Percentiles rank a stretch among this genome's conserved stretches.
Conservation (phyloP, 1,284 basidiomycete species). For the Cutaneotrichosporon sp. region DNA sequence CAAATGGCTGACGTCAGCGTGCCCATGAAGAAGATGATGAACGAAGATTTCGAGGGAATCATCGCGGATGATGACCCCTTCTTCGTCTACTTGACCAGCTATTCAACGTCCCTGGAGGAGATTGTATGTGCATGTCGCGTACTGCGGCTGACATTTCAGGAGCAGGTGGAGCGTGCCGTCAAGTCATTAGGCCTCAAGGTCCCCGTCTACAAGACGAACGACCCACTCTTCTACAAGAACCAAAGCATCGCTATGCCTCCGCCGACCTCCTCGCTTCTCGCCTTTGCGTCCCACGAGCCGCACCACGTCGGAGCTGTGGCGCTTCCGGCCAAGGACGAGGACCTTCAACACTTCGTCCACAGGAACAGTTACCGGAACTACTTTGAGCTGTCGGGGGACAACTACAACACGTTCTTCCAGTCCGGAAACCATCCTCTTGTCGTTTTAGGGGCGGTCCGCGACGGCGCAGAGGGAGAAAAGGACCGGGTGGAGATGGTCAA, state of each 20-base stretch:
- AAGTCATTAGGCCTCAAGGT: slow-evolving; percentile 68
- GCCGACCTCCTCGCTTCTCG: slow-evolving; percentile 63
- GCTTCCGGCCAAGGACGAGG: slow-evolving; percentile 36
- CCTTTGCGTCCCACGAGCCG: slow-evolving; percentile 65
- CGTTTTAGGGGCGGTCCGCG: slow-evolving; percentile 59
- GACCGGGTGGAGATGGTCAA: slow-evolving; percentile 59
- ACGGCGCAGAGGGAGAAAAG: slow-evolving; percentile 38
- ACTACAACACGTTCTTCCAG: slow-evolving; percentile 79
- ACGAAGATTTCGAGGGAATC: slow-evolving; percentile 55
- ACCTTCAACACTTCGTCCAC: slow-evolving; percentile 60
- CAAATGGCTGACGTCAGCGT: slow-evolving; percentile 44
- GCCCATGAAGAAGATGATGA: slow-evolving; percentile 56
- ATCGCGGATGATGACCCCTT: slow-evolving; percentile 64
- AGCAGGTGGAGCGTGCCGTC: slow-evolving; percentile 57
- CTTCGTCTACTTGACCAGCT: slow-evolving; percentile 70
- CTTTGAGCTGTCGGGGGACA: slow-evolving; percentile 68
- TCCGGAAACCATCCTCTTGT: slow-evolving; percentile 68
- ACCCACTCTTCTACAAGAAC: slow-evolving; percentile 57
- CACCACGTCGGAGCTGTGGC: slow-evolving; percentile 37
- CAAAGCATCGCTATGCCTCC: slow-evolving; percentile 58
- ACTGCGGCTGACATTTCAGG: slow-evolving; percentile 46
- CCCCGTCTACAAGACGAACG: slow-evolving; percentile 59
- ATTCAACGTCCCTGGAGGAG: slow-evolving; percentile 47
- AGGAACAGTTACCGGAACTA: slow-evolving; percentile 68
- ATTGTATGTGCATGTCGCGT: slow-evolving; percentile 37